Evolutionary conservation across 2,329 filamentous ascomycete genomes (phyloP).

Genomic region (Tolypocladium inflatum): DNA sequence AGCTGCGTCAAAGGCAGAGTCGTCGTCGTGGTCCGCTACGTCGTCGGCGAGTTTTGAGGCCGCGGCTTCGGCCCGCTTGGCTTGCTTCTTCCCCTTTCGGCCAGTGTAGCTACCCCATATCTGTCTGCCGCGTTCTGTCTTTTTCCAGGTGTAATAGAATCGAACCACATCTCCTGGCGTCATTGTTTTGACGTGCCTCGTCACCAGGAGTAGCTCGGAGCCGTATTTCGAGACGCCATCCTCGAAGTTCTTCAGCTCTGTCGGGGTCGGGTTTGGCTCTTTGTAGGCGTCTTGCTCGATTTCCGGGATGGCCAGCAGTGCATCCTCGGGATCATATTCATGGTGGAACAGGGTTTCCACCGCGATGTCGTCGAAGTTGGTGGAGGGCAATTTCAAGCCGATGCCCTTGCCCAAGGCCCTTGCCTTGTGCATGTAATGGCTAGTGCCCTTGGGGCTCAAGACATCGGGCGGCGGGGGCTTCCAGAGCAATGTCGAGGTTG

Average conservation of each 20-base stretch:
- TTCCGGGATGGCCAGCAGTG: conserved; percentile 60
- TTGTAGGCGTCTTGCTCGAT: conserved; percentile 66
- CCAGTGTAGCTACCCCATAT: conserved; percentile 87
- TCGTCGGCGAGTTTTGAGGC: conserved; percentile 78
- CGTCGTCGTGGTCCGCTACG: conserved; percentile 83
- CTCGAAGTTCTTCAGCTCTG: conserved; percentile 84
- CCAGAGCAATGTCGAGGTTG: conserved; percentile 70
- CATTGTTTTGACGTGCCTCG: conserved; percentile 76
- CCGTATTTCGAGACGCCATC: conserved; percentile 85
- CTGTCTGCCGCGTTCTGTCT: conserved; percentile 72
- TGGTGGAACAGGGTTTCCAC: conserved; percentile 62
- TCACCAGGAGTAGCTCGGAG: conserved; percentile 77
- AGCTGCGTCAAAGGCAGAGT: conserved; percentile 87
- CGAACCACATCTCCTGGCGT: conserved; percentile 74
- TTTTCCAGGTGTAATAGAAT: conserved; percentile 98
- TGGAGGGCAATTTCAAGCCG: conserved; percentile 65
- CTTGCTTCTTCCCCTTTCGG: conserved; percentile 83
- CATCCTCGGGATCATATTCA: conserved; percentile 60
- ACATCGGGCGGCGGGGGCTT: conserved; percentile 56
- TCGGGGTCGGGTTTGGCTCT: conserved; percentile 68
- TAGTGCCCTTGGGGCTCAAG: conserved; percentile 48
- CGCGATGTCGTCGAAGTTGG: conserved; percentile 82
- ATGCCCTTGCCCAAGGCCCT: conserved; percentile 55
- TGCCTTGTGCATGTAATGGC: conserved; percentile 67
- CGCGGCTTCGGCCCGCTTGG: conserved; percentile 60